Evolutionary conservation across 345 rosid species (phyloP).

Genomic region (Hirschfeldia incana): DNA sequence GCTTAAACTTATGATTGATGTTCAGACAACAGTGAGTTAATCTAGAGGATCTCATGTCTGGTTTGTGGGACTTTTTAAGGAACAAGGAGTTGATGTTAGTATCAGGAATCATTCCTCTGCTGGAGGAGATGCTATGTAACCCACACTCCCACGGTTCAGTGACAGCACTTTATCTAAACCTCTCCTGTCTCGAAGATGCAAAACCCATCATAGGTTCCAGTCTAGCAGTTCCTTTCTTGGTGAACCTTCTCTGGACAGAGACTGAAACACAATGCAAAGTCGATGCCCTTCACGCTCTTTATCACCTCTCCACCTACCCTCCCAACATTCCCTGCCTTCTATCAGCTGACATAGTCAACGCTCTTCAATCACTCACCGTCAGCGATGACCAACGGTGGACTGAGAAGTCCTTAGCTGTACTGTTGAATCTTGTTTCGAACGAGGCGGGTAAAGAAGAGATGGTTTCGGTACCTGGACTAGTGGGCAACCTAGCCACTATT

Average conservation of each 20-base stretch:
- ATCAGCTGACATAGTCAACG: conserved; percentile 60
- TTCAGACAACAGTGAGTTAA: too few relatives aligned
- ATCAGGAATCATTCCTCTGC: conserved; percentile 61
- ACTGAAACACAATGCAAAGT: conserved; percentile 73
- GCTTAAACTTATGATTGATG: too few relatives aligned
- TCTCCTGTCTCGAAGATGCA: conserved; percentile 77
- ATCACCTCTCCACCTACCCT: conserved; percentile 66
- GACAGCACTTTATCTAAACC: conserved; percentile 88
- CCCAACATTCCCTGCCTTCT: conserved; percentile 67
- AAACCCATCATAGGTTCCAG: conserved; percentile 78
- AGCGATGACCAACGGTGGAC: conserved; percentile 68
- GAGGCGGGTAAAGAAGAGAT: conserved; percentile 71
- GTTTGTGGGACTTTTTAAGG: conserved; percentile 40
- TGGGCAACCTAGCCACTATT: conserved; percentile 56
- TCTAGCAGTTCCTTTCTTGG: conserved; percentile 74
- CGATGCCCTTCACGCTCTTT: conserved; percentile 91
- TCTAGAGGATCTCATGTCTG: conserved; percentile 10
- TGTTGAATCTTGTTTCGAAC: conserved; percentile 61
- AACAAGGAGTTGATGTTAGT: conserved; percentile 86
- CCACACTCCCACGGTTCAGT: conserved; percentile 56
- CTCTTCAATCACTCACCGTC: conserved; percentile 63
- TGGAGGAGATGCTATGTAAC: conserved; percentile 77
- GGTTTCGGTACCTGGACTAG: conserved; percentile 58
- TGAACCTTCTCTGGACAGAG: conserved; percentile 59
- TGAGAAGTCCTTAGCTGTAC: conserved; percentile 75